phyloP scores from a whole-genome alignment of 2,329 filamentous ascomycete genomes.

The Helotiales sp. region DNA sequence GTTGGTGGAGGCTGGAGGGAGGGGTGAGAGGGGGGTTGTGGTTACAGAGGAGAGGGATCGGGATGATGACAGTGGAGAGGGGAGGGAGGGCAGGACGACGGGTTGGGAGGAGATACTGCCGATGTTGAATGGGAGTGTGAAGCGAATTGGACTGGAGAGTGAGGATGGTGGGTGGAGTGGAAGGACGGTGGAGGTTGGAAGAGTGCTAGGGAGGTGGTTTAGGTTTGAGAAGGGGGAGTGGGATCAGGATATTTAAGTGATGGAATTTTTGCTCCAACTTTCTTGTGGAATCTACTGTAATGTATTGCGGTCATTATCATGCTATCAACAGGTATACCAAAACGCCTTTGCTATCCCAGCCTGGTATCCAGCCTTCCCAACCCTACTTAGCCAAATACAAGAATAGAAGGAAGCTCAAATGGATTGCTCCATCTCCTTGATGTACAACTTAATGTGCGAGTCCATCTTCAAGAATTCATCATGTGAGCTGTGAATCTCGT shows the following conservation, averaged over 20 bases:
- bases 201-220: slow-evolving; percentile 71
- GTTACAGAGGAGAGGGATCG: slow-evolving; percentile 50
- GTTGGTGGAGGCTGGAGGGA: slow-evolving; percentile 64
- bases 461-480: slow-evolving; percentile 98
- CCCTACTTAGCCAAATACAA: slow-evolving; percentile 19
- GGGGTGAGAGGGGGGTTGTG: slow-evolving; percentile 51
- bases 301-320: slow-evolving; percentile 39
- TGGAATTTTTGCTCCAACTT: neutral
- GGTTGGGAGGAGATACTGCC: slow-evolving; percentile 60
- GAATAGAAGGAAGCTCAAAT: slow-evolving; percentile 48
- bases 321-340: slow-evolving; percentile 42
- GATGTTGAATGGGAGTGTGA: slow-evolving; percentile 62
- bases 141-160: slow-evolving; percentile 47
- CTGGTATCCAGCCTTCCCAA: slow-evolving; percentile 10
- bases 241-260: slow-evolving; percentile 33
- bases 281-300: neutral
- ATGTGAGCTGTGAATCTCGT: slow-evolving; percentile 85
- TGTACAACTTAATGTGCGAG: slow-evolving; percentile 94
- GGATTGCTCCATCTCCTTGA: slow-evolving; percentile 97
- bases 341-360: slow-evolving; percentile 34
- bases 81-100: slow-evolving; percentile 1
- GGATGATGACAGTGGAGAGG: slow-evolving; percentile 36
- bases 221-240: slow-evolving; percentile 51
- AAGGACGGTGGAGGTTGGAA: slow-evolving; percentile 60
- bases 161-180: slow-evolving; percentile 62